Conservation (phyloP, 495 filamentous ascomycete species). For the Wilcoxina mikolae region DNA sequence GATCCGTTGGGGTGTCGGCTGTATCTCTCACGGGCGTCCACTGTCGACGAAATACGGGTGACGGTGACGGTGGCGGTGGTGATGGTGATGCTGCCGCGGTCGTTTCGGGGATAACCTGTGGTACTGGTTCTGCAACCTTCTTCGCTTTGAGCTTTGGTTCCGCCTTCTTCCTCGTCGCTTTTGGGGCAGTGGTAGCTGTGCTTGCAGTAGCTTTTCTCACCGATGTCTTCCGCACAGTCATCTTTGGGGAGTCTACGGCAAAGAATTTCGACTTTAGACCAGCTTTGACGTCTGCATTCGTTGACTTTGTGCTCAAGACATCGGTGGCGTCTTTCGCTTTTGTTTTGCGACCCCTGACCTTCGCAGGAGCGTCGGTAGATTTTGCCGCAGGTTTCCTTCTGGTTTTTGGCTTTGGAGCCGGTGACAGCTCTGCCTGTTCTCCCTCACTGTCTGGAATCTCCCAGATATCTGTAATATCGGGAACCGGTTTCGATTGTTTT, state of each 20-base stretch:
- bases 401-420: not conserved
- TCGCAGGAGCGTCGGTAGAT: not conserved
- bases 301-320: slow-evolving; percentile 5
- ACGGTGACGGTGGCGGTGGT: not conserved
- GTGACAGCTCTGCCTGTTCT: not conserved
- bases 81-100: not conserved
- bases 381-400: not conserved
- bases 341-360: slow-evolving; percentile 3
- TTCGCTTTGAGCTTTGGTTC: not conserved
- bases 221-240: not conserved
- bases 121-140: not conserved
- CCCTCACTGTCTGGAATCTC: not conserved
- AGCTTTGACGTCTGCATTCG: slow-evolving; percentile 4
- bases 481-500: not conserved
- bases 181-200: slow-evolving; percentile 1
- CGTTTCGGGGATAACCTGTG: not conserved
- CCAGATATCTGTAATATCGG: not conserved
- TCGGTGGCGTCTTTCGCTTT: slow-evolving; percentile 5
- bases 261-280: slow-evolving; percentile 16
- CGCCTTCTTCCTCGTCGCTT: not conserved
- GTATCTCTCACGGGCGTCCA: slow-evolving; percentile 23
- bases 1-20: not conserved
- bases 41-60: slow-evolving; percentile 2
- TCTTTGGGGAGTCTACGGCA: not conserved
- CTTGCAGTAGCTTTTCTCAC: slow-evolving; percentile 5